Evolutionary conservation across 768 basidiomycete species (phyloP).

Genomic region (Collybia mongolica): DNA sequence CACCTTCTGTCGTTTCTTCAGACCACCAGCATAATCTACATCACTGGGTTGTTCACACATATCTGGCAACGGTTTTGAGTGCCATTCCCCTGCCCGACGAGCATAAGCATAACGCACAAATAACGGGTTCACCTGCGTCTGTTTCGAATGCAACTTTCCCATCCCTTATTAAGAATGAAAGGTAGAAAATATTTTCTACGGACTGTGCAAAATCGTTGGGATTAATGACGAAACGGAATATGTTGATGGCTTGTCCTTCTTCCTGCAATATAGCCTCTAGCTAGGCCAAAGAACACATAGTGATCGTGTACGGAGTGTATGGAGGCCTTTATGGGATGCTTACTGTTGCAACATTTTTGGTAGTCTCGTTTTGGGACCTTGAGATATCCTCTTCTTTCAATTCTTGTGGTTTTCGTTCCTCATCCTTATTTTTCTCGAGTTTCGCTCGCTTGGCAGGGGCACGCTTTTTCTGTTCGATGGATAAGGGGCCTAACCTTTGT

Average conservation of each 20-base stretch:
- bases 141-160: conserved; percentile 77
- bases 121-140: conserved; percentile 67
- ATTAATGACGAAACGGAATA: conserved; percentile 88
- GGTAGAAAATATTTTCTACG: conserved; percentile 95
- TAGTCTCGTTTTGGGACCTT: conserved; percentile 85
- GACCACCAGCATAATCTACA: conserved; percentile 60
- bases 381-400: conserved; percentile 81
- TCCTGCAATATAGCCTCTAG: conserved; percentile 58
- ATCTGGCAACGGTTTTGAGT: conserved; percentile 33
- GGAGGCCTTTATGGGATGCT: conserved; percentile 16
- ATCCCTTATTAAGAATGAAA: conserved; percentile 89
- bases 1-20: conserved; percentile 82
- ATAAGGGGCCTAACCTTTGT: conserved; percentile 88
- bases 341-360: conserved; percentile 79
- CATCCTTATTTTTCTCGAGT: conserved; percentile 70
- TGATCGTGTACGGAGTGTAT: too few species aligned
- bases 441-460: conserved; percentile 55
- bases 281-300: conserved; percentile 29
- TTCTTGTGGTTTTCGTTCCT: conserved; percentile 73
- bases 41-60: conserved; percentile 62
- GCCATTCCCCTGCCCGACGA: not conserved
- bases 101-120: conserved; percentile 50
- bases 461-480: conserved; percentile 82
- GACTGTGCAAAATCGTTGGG: conserved; percentile 90
- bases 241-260: conserved; percentile 54